Evolutionary conservation across 129 eudicot genomes (phyloP).

Genomic region (Deinandra increscens): DNA sequence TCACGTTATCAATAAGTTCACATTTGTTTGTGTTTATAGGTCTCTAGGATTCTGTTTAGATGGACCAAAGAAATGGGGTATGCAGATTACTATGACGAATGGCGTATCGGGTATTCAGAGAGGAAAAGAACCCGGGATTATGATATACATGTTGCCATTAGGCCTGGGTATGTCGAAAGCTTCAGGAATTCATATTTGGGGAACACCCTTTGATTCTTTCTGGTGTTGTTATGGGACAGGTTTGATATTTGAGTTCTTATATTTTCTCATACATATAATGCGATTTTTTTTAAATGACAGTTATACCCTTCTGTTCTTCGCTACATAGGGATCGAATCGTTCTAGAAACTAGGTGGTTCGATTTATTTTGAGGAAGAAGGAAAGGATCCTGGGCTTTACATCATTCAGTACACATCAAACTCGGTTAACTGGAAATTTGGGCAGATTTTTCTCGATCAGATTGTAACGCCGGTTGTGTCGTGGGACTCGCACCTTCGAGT

Average conservation of each 20-base stretch:
- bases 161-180: slow-evolving; percentile 77
- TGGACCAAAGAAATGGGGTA: slow-evolving; percentile 86
- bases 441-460: slow-evolving; percentile 45
- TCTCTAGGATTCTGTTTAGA: slow-evolving; percentile 78
- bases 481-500: slow-evolving; percentile 61
- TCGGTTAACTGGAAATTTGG: slow-evolving; percentile 69
- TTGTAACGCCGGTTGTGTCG: slow-evolving; percentile 60
- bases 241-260: slow-evolving; percentile 15
- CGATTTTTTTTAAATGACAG: background rate
- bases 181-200: slow-evolving; percentile 77
- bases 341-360: slow-evolving; percentile 91
- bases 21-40: slow-evolving; percentile 39
- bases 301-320: background rate
- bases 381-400: slow-evolving; percentile 50
- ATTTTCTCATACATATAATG: background rate
- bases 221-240: slow-evolving; percentile 99
- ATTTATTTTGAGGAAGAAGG: slow-evolving; percentile 85
- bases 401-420: slow-evolving; percentile 81
- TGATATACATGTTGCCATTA: slow-evolving; percentile 91
- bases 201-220: slow-evolving; percentile 54
- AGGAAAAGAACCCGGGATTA: slow-evolving; percentile 80
- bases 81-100: slow-evolving; percentile 89
- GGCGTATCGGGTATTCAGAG: slow-evolving; percentile 87
- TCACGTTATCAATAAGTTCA: background rate
- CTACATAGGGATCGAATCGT: slow-evolving; percentile 75